phyloP scores from a whole-genome alignment of 2,329 filamentous ascomycete genomes.

The Fusarium euwallaceae region DNA sequence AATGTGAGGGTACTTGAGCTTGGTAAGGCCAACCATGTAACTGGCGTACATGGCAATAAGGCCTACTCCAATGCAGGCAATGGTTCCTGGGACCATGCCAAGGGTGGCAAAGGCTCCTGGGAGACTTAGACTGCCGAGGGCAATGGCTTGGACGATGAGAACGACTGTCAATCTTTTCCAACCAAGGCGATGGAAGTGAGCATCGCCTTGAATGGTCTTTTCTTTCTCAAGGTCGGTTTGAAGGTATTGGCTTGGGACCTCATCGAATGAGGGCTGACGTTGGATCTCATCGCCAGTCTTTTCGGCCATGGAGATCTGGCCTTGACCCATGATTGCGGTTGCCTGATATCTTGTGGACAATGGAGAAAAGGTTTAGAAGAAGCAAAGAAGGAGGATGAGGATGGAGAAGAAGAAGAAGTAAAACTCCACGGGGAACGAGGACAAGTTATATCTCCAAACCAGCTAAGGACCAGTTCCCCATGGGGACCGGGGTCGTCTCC shows the following conservation, averaged over 20 bases:
- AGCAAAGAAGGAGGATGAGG: background rate
- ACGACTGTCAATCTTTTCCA: background rate
- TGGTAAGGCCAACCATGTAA: conserved; percentile 5
- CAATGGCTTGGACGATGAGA: conserved; percentile 3
- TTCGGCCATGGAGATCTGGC: background rate
- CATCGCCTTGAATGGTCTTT: conserved; percentile 2
- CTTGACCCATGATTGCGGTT: background rate
- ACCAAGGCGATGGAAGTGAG: background rate
- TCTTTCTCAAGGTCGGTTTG: conserved; percentile 4
- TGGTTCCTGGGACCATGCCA: background rate
- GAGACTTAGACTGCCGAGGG: background rate
- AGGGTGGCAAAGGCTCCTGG: conserved; percentile 3
- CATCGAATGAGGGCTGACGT: background rate
- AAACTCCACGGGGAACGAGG: background rate
- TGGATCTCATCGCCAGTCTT: conserved; percentile 6
- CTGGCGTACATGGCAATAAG: conserved; percentile 5
- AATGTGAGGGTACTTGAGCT: conserved; percentile 5
- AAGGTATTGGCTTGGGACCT: background rate
- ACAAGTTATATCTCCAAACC: background rate
- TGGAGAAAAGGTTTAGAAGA: background rate
- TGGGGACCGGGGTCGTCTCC: background rate
- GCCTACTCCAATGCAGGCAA: background rate
- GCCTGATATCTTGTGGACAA: too few relatives aligned
- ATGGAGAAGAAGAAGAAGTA: background rate
- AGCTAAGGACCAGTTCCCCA: background rate